Evolutionary conservation across 495 filamentous ascomycete genomes (phyloP), one percentile per base, ranked within the genome.

Genomic region (Lasiosphaeriaceae sp.): DNA sequence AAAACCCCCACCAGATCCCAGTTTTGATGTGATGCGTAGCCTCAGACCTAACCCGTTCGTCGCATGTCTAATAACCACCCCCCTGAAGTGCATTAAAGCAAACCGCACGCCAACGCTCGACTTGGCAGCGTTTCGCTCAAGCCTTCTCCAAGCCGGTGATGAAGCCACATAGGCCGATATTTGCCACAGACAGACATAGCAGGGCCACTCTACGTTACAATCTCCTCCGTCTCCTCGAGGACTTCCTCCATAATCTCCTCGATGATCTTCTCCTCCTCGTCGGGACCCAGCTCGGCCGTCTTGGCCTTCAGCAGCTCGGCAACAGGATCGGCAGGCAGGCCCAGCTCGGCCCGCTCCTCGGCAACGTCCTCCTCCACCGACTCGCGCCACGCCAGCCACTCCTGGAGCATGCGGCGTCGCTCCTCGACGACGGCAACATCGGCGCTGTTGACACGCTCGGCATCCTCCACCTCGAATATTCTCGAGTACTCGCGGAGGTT

Each of bases 401-500:
- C 94, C 66, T 87, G 85, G 62, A 98, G 83, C 47, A 92, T 69
- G 58, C 88, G 80, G 71, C 92, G 85, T 67, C 95, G 82, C 56
- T 83, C 83, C 77, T 97, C 92, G 52, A 98, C 88, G 35, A 97
- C 89, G 52, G 91, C 92, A 47, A 91, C 85, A 75, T 96, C 92
- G 65, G 92, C 94, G 54, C 90, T 90, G 62, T 90, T 90, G 71
- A 90, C 90, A 61, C 91, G 90, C 61, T 92, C 90, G 62, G 86
- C 84, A 72, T 97, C 94, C 72, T 96, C 89, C 74, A 94, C 89
- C 57, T 97, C 95, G 76, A 98, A 98, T 54, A 90, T 76, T 71
- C 88, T 88, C 68, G 85, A 89, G 83, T 96, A 97, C 74, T 97
- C 94, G 46, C 93, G 88, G 46, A 98, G 87, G 77, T 96, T 97